Evolutionary conservation across 2,329 filamentous ascomycete genomes (phyloP), one percentile per base, ranked within the genome.

Genomic region (Fonsecaea erecta): DNA sequence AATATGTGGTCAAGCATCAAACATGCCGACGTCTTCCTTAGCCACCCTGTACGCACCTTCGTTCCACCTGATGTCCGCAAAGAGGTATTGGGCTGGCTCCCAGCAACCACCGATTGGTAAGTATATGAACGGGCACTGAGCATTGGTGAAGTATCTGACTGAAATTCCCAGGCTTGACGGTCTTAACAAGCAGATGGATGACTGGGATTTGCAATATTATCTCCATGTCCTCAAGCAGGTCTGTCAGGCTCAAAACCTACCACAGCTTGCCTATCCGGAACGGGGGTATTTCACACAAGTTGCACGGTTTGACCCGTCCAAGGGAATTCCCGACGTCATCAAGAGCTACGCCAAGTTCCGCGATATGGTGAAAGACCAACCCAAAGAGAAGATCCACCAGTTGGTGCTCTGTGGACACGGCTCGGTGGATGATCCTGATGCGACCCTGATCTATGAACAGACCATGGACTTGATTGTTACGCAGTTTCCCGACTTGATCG

Each of bases 351-450:
- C 88, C 46, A 86, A 90, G 72, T 90, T 94, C 74, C 85, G 88
- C 52, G 81, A 83, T 6, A 84, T 88, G 57, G 82, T 88, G 60
- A 80, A 84, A 63, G 77, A 82, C 12, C 79, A 80, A 35, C 73
- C 75, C 0, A 71, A 82, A 1, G 76, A 83, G 1, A 79, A 86
- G 21, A 80, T 83, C 1, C 90, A 90, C 0, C 91, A 94, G 74
- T 85, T 95, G 3, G 83, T 93, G 43, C 86, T 95, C 24, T 90
- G 89, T 52, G 91, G 91, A 18, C 92, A 94, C 74, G 88, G 90
- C 52, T 92, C 90, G 0, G 85, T 94, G 64, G 91, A 95, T 72
- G 91, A 95, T 68, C 91, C 91, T 0, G 91, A 95, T 70, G 90
- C 87, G 12, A 86, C 84, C 11, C 77, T 85, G 56, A 88, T 95